Percentiles rank a stretch among this genome's conserved stretches.
Conservation (phyloP, 192 early-diverging fungal species). For the Umbelopsis vinacea region DNA sequence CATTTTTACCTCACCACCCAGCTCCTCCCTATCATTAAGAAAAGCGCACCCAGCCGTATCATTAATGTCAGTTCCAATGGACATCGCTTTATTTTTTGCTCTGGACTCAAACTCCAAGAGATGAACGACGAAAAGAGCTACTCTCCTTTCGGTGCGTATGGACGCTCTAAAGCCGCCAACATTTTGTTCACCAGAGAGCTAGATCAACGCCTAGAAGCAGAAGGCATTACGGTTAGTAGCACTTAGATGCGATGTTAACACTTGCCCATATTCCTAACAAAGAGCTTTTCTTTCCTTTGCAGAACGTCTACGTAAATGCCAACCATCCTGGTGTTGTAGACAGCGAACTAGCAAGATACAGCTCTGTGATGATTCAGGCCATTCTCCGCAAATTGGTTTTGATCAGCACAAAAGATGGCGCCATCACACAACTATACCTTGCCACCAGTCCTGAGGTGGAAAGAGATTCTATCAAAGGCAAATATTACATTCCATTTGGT, state of each 20-base stretch:
- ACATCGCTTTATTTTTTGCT: slow-evolving; percentile 12
- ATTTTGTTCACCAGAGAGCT: slow-evolving; percentile 40
- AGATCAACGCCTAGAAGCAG: slow-evolving; percentile 25
- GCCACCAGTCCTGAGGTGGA: slow-evolving; percentile 59
- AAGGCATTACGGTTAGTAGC: slow-evolving; percentile 31
- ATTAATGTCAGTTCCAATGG: slow-evolving; percentile 39
- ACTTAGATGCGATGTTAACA: no score
- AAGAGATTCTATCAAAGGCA: slow-evolving; percentile 41
- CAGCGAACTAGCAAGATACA: slow-evolving; percentile 34
- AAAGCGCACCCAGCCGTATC: slow-evolving; percentile 33
- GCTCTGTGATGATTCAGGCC: background rate
- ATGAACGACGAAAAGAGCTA: slow-evolving; percentile 37
- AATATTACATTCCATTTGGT: slow-evolving; percentile 36
- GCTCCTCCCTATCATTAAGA: slow-evolving; percentile 32
- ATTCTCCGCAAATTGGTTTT: slow-evolving; percentile 29
- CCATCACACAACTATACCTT: slow-evolving; percentile 51
- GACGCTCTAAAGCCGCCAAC: slow-evolving; percentile 33
- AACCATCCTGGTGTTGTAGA: slow-evolving; percentile 40
- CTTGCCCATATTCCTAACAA: no score
- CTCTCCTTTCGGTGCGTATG: slow-evolving; percentile 19
- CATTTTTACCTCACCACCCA: slow-evolving; percentile 41
- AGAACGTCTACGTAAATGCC: slow-evolving; percentile 35
- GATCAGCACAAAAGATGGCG: slow-evolving; percentile 43
- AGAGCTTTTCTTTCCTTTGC: background rate
- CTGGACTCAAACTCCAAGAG: slow-evolving; percentile 24